Conservation (phyloP, 1,284 basidiomycete species). For the Rugosomyces carneus region DNA sequence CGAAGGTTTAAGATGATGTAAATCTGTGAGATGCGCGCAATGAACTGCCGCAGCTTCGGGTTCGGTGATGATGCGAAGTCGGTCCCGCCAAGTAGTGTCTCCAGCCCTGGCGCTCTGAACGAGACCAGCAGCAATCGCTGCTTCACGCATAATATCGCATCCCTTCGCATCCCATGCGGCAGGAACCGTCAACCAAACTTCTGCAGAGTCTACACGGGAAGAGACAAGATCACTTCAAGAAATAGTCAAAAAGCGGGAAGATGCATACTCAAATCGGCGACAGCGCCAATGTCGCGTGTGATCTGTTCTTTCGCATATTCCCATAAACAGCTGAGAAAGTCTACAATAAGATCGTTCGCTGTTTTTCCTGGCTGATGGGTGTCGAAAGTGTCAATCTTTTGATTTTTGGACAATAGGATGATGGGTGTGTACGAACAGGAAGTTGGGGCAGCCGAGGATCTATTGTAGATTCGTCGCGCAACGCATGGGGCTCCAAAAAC, state of each 20-base stretch:
- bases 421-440: slow-evolving; percentile 43
- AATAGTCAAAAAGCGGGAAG: not conserved
- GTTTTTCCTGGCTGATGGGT: slow-evolving; percentile 58
- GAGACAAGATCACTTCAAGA: slow-evolving; percentile 3
- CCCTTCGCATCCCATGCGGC: slow-evolving; percentile 82
- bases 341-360: slow-evolving; percentile 69
- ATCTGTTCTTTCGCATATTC: slow-evolving; percentile 80
- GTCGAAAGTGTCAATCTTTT: slow-evolving; percentile 9
- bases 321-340: slow-evolving; percentile 76
- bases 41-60: slow-evolving; percentile 84
- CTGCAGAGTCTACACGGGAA: slow-evolving; percentile 53
- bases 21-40: slow-evolving; percentile 68
- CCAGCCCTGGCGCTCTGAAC: slow-evolving; percentile 65
- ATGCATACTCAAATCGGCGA: slow-evolving; percentile 66
- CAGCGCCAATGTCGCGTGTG: slow-evolving; percentile 73
- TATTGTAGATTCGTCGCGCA: slow-evolving; percentile 60
- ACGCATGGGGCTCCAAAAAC: slow-evolving; percentile 70
- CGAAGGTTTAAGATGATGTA: slow-evolving; percentile 68
- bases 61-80: slow-evolving; percentile 77
- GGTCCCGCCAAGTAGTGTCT: slow-evolving; percentile 70
- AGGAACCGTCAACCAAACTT: slow-evolving; percentile 77
- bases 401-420: slow-evolving; percentile 3
- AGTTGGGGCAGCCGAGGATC: slow-evolving; percentile 74
- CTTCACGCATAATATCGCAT: slow-evolving; percentile 75
- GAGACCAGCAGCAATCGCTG: slow-evolving; percentile 71